phyloP scores from a whole-genome alignment of 441 rosid species.

The Cnidoscolus chayamansa region DNA sequence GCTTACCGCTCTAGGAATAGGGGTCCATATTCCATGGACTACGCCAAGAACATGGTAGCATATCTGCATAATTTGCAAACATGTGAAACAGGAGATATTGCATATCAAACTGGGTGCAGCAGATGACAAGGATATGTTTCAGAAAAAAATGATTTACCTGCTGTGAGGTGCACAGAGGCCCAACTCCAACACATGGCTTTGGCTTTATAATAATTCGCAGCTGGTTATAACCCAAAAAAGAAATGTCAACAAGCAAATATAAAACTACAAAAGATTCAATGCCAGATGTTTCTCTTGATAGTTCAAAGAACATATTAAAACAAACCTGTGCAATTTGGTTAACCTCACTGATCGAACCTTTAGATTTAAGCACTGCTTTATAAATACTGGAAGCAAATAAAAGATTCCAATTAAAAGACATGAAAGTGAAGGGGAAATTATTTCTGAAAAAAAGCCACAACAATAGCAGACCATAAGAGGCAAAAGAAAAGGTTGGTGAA shows the following conservation, averaged over 20 bases:
- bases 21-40: slow-evolving; percentile 96
- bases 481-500: slow-evolving; percentile 2
- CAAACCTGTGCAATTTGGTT: slow-evolving; percentile 97
- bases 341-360: slow-evolving; percentile 72
- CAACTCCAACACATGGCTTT: slow-evolving; percentile 62
- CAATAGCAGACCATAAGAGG: background rate
- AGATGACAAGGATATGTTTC: slow-evolving; percentile 20
- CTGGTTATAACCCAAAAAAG: slow-evolving; percentile 46
- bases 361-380: slow-evolving; percentile 83
- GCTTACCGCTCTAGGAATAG: slow-evolving; percentile 86
- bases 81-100: slow-evolving; percentile 25
- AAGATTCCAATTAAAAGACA: slow-evolving; percentile 17
- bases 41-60: slow-evolving; percentile 96
- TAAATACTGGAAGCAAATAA: slow-evolving; percentile 58
- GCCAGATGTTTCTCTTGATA: slow-evolving; percentile 14
- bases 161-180: slow-evolving; percentile 85
- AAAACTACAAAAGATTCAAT: slow-evolving; percentile 18
- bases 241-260: slow-evolving; percentile 25
- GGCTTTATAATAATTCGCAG: slow-evolving; percentile 88
- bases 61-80: slow-evolving; percentile 53
- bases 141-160: slow-evolving; percentile 52
- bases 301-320: slow-evolving; percentile 26
- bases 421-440: background rate
- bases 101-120: slow-evolving; percentile 2
- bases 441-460: slow-evolving; percentile 2